Conservation (phyloP, 768 basidiomycete genomes). For the Calocybe indica region DNA sequence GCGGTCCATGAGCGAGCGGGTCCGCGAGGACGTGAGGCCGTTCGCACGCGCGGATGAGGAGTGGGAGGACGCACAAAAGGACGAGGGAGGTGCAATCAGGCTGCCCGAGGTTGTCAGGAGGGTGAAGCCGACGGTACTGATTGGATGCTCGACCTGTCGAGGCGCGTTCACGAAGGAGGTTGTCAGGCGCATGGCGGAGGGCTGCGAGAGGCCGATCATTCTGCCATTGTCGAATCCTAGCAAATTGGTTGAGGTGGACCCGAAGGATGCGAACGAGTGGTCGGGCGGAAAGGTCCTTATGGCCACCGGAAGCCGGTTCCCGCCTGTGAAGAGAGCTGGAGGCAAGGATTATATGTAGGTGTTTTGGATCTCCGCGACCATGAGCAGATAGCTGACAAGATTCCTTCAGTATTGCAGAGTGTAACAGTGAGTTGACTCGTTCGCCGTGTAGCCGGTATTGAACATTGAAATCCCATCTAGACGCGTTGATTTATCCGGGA, state of each 20-base stretch:
- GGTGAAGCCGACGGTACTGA: slow-evolving; percentile 75
- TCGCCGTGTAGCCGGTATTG: not conserved
- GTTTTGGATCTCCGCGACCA: not conserved
- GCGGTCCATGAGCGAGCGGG: slow-evolving; percentile 35
- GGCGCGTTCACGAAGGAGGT: slow-evolving; percentile 78
- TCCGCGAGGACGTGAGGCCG: slow-evolving; percentile 40
- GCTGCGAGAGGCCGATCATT: slow-evolving; percentile 73
- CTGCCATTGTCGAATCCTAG: slow-evolving; percentile 84
- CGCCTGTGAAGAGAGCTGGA: slow-evolving; percentile 57
- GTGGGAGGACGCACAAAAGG: slow-evolving; percentile 36
- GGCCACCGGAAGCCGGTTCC: slow-evolving; percentile 84
- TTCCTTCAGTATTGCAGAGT: slow-evolving; percentile 56
- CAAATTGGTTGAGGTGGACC: slow-evolving; percentile 66
- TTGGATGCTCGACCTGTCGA: slow-evolving; percentile 76
- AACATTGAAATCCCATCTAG: slow-evolving; percentile 16
- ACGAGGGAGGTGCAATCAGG: slow-evolving; percentile 35
- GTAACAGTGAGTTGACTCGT: slow-evolving; percentile 44
- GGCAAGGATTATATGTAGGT: slow-evolving; percentile 64
- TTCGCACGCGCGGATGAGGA: slow-evolving; percentile 56
- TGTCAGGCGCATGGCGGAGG: slow-evolving; percentile 60
- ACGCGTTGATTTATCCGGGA: slow-evolving; percentile 81
- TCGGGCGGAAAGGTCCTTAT: slow-evolving; percentile 73
- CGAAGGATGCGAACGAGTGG: slow-evolving; percentile 70
- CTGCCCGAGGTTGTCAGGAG: slow-evolving; percentile 67
- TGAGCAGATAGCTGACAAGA: not conserved